Conservation (phyloP, 2,329 filamentous ascomycete species). For the Tricladium varicosporioides region DNA sequence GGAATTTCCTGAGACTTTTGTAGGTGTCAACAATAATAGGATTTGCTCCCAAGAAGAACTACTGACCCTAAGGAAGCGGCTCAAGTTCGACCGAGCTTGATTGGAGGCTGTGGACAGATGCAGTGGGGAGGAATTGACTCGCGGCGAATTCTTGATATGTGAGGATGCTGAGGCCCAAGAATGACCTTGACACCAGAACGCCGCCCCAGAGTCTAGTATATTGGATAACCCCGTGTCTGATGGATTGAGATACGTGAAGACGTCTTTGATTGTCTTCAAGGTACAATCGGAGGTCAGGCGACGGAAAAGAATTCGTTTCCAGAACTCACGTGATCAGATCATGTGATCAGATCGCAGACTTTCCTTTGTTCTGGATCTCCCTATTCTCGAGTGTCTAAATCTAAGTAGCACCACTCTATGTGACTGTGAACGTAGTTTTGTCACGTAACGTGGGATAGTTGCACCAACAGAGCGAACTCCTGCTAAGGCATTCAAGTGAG, state of each 20-base stretch:
- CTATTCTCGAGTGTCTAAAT: not conserved
- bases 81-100: slow-evolving; percentile 20
- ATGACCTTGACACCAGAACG: slow-evolving; percentile 11
- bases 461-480: too few species aligned
- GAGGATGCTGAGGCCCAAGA: slow-evolving; percentile 12
- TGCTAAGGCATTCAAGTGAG: too few species aligned
- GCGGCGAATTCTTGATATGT: slow-evolving; percentile 1
- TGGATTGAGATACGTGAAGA: slow-evolving; percentile 11
- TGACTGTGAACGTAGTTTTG: too few species aligned
- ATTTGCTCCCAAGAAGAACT: not conserved
- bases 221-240: not conserved
- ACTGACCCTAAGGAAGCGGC: slow-evolving; percentile 5
- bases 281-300: slow-evolving; percentile 4
- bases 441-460: too few species aligned
- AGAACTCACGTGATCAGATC: not conserved
- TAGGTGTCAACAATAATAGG: slow-evolving; percentile 3
- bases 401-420: too few species aligned
- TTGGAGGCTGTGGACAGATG: slow-evolving; percentile 9
- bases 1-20: slow-evolving; percentile 9
- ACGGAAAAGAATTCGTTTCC: not conserved
- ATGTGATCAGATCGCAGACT: not conserved
- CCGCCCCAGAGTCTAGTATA: slow-evolving; percentile 3
- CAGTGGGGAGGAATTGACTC: not conserved
- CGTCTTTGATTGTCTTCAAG: slow-evolving; percentile 8
- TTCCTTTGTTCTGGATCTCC: not conserved